These are phyloP conservation scores for Pythium oligandrum DNA, from an alignment of 352 stramenopile species.

Conservation along the genomic window DNA sequence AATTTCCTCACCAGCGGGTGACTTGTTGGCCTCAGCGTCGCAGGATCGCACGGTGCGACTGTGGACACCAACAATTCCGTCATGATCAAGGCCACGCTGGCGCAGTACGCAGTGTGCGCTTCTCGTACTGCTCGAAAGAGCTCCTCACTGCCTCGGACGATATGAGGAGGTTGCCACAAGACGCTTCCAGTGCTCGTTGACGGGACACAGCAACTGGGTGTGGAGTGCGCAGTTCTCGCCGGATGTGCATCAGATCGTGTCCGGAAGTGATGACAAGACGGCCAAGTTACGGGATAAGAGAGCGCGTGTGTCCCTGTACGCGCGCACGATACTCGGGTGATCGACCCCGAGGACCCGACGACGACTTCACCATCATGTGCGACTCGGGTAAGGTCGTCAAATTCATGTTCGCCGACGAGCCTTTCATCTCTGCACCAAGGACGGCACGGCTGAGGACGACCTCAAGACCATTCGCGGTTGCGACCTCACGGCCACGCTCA, in stretches of 20 bases:
- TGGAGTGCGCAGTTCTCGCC: slow-evolving; percentile 76
- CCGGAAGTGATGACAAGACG: slow-evolving; percentile 89
- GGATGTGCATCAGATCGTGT: slow-evolving; percentile 63
- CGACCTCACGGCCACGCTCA: no score
- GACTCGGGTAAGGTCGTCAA: background rate
- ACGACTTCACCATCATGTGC: no score
- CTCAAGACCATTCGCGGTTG: no score
- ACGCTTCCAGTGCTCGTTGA: slow-evolving; percentile 85
- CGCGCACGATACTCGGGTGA: no score
- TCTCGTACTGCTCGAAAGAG: slow-evolving; percentile 68
- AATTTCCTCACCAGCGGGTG: slow-evolving; percentile 82
- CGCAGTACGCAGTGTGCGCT: slow-evolving; percentile 77
- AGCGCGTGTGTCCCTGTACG: slow-evolving; percentile 59
- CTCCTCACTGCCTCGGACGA: slow-evolving; percentile 91
- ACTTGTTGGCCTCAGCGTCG: slow-evolving; percentile 83
- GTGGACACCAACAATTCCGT: slow-evolving; percentile 80
- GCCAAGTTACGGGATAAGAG: slow-evolving; percentile 91
- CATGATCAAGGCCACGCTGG: slow-evolving; percentile 69
- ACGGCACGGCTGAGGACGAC: no score
- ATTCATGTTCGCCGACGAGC: no score
- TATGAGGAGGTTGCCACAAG: slow-evolving; percentile 79
- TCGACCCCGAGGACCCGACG: no score
- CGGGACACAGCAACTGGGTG: slow-evolving; percentile 92
- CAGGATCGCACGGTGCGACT: slow-evolving; percentile 89
- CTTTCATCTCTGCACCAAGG: no score